Percentiles rank a stretch among this genome's conserved stretches.
Evolutionary conservation across 164 flowering plant genomes (phyloP).

Genomic region (Cinnamomum chago): DNA sequence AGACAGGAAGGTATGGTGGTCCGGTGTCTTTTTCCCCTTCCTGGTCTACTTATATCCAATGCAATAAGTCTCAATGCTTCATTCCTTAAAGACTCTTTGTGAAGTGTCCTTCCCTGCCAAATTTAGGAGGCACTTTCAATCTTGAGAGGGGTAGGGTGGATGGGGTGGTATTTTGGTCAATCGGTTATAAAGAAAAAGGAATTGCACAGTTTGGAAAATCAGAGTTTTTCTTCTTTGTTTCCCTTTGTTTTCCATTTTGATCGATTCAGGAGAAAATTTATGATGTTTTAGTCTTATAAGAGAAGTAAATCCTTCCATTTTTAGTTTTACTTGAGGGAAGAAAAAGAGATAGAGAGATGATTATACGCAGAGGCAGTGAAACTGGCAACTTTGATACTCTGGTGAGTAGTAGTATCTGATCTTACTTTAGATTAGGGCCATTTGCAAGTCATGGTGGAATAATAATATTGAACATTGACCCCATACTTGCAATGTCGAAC

Average conservation of each 20-base stretch:
- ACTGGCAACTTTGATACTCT: no score
- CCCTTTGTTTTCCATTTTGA: neutral
- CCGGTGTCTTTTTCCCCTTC: slow-evolving; percentile 17
- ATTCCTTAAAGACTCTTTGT: slow-evolving; percentile 5
- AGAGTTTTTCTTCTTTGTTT: neutral
- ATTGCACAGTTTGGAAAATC: slow-evolving; percentile 8
- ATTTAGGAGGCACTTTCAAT: neutral
- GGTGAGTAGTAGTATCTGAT: no score
- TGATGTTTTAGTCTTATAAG: neutral
- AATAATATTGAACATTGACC: neutral
- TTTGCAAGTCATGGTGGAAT: neutral
- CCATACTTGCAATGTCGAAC: neutral
- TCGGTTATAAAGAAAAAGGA: neutral
- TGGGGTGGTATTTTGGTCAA: neutral
- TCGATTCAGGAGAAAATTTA: neutral
- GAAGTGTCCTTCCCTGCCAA: slow-evolving; percentile 3
- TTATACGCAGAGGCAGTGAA: no score
- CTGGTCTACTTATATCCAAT: slow-evolving; percentile 24
- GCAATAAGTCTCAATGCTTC: slow-evolving; percentile 31
- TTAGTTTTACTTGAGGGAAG: neutral
- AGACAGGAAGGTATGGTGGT: slow-evolving; percentile 15
- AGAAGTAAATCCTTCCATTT: neutral
- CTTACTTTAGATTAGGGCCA: no score
- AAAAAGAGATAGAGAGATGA: neutral
- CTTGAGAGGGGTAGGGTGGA: slow-evolving; percentile 1